These are phyloP conservation scores for Chimonanthus salicifolius DNA, from an alignment of 164 flowering plant genomes.

Conservation along the genomic window DNA sequence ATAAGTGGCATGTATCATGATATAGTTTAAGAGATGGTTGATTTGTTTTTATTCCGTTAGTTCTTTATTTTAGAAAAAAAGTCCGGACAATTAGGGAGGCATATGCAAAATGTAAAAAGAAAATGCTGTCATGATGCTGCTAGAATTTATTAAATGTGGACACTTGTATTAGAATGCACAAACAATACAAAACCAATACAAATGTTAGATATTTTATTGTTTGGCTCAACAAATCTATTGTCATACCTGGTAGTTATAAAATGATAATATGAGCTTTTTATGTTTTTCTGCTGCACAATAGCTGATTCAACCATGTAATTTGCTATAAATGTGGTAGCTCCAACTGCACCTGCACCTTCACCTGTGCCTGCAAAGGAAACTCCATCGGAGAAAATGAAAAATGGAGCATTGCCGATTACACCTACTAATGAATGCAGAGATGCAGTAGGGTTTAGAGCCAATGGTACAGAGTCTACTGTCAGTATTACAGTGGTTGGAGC, in stretches of 20 bases:
- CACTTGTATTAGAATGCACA: too few species aligned
- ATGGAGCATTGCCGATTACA: conserved; percentile 25
- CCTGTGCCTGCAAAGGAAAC: conserved; percentile 26
- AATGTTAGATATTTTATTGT: too few species aligned
- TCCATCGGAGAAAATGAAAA: conserved; percentile 33
- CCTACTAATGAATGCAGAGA: conserved; percentile 30
- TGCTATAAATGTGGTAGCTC: conserved; percentile 39
- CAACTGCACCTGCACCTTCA: conserved; percentile 23
- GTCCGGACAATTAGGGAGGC: too few species aligned
- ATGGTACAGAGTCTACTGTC: conserved; percentile 40
- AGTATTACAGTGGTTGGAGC: conserved; percentile 94
- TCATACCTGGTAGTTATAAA: neutral
- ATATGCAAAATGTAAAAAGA: too few species aligned
- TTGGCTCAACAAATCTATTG: neutral
- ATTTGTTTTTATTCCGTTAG: too few species aligned
- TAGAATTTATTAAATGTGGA: too few species aligned
- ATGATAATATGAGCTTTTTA: too few species aligned
- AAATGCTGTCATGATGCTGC: too few species aligned
- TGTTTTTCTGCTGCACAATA: neutral
- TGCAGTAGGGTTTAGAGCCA: conserved; percentile 18
- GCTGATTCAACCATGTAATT: conserved; percentile 6
- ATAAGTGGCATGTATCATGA: neutral
- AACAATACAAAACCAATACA: neutral
- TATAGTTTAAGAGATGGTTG: too few species aligned
- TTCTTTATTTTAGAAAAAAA: too few species aligned